Evolutionary conservation across 176 grass and related monocot species (phyloP).

Genomic region (Oropetium thomaeum): DNA sequence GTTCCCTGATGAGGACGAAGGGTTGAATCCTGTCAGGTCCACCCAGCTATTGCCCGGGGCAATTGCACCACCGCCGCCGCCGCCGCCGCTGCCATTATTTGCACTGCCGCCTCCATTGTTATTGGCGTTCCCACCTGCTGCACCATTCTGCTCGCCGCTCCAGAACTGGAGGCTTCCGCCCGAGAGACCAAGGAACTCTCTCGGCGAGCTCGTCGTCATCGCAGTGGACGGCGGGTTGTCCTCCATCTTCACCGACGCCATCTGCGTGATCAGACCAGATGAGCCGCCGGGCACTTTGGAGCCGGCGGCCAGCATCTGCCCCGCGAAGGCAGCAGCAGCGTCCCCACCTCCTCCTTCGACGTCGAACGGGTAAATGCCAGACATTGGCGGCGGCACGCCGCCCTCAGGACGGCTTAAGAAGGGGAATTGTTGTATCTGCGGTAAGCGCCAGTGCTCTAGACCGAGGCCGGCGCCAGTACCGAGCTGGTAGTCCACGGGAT

Average conservation of each 20-base stretch:
- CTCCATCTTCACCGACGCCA: conserved; percentile 84
- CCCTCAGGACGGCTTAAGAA: conserved; percentile 49
- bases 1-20: conserved; percentile 65
- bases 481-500: conserved; percentile 63
- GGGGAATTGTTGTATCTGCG: conserved; percentile 75
- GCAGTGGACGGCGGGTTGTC: conserved; percentile 39
- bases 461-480: conserved; percentile 28
- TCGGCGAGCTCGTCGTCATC: conserved; percentile 39
- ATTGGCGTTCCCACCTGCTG: not conserved
- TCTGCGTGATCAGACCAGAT: conserved; percentile 54
- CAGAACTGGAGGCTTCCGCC: conserved; percentile 70
- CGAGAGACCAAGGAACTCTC: conserved; percentile 58
- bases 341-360: conserved; percentile 27
- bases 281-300: conserved; percentile 52
- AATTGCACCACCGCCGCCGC: not conserved
- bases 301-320: conserved; percentile 34
- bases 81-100: not conserved
- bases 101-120: not conserved
- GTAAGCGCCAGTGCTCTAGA: conserved; percentile 76
- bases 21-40: conserved; percentile 69
- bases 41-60: conserved; percentile 39
- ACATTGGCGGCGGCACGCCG: conserved; percentile 35
- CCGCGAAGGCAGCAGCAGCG: conserved; percentile 34
- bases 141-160: conserved; percentile 25
- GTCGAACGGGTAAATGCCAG: conserved; percentile 61